Percentiles rank a stretch among this genome's conserved stretches.
These are phyloP conservation scores for Sergeia podlipaevii DNA, from an alignment of 208 protist genomes.

Conservation along the genomic window DNA sequence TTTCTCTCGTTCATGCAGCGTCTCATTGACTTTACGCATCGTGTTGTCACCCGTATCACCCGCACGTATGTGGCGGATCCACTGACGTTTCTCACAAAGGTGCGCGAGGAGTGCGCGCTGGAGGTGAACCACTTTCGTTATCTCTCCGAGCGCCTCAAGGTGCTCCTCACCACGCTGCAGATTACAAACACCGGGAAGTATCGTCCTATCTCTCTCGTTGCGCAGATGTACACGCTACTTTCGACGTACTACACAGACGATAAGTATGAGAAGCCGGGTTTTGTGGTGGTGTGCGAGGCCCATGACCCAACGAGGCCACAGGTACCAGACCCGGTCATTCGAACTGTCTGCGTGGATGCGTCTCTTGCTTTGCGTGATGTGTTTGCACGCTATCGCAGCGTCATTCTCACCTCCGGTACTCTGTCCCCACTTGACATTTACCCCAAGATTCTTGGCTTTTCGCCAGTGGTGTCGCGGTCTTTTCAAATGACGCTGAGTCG, in stretches of 20 bases:
- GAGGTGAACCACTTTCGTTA: constrained; percentile 85
- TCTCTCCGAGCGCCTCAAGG: constrained; percentile 89
- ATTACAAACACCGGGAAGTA: constrained; percentile 94
- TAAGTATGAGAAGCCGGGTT: constrained; percentile 84
- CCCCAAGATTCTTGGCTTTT: constrained; percentile 97
- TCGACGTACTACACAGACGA: constrained; percentile 92
- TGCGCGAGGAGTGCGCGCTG: constrained; percentile 85
- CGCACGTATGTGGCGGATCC: constrained; percentile 88
- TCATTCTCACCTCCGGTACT: constrained; percentile 98
- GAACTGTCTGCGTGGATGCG: constrained; percentile 95
- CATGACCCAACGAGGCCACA: constrained; percentile 88
- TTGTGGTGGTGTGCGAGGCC: constrained; percentile 96
- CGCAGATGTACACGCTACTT: constrained; percentile 96
- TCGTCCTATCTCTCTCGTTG: constrained; percentile 87
- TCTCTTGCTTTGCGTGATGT: constrained; percentile 96
- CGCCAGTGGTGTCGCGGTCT: constrained; percentile 87
- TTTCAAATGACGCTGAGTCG: constrained; percentile 96
- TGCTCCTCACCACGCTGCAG: constrained; percentile 95
- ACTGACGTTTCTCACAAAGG: constrained; percentile 83
- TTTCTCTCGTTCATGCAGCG: constrained; percentile 94
- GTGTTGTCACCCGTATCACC: constrained; percentile 78
- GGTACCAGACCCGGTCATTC: constrained; percentile 88
- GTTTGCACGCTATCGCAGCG: constrained; percentile 93
- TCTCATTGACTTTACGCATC: constrained; percentile 94
- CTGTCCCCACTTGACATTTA: constrained; percentile 99